Conservation (phyloP, 805 yeast species). For the Candida schatavii region DNA sequence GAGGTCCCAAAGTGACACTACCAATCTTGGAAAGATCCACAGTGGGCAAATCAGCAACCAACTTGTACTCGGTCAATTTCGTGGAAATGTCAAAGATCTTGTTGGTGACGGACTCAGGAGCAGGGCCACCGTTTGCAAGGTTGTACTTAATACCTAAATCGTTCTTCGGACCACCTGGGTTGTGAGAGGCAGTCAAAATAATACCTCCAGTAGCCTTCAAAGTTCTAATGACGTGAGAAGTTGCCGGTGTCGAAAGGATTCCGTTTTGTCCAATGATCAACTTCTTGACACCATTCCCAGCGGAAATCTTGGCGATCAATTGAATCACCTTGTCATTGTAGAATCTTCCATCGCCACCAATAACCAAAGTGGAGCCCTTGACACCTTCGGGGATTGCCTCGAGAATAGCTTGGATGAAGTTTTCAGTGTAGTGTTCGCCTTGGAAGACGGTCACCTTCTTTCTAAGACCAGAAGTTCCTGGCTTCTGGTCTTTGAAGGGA, state of each 20-base stretch:
- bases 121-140: conserved; percentile 95
- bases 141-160: conserved; percentile 97
- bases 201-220: conserved; percentile 85
- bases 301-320: conserved; percentile 76
- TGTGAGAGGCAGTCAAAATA: conserved; percentile 93
- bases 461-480: conserved; percentile 96
- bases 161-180: conserved; percentile 93
- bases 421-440: conserved; percentile 80
- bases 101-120: conserved; percentile 92
- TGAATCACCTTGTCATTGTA: conserved; percentile 82
- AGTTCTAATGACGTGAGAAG: conserved; percentile 86
- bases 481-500: conserved; percentile 88
- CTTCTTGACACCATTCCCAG: conserved; percentile 87
- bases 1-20: conserved; percentile 45
- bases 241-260: conserved; percentile 91
- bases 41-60: conserved; percentile 54
- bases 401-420: conserved; percentile 84
- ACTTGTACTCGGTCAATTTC: conserved; percentile 57
- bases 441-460: conserved; percentile 86
- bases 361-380: conserved; percentile 68
- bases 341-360: conserved; percentile 97
- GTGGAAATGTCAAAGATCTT: conserved; percentile 73
- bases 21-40: conserved; percentile 67
- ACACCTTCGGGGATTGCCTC: conserved; percentile 90
- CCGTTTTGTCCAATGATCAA: conserved; percentile 87